Conservation (phyloP, 202 grass and related monocot genomes). For the Elaeis oleifera region DNA sequence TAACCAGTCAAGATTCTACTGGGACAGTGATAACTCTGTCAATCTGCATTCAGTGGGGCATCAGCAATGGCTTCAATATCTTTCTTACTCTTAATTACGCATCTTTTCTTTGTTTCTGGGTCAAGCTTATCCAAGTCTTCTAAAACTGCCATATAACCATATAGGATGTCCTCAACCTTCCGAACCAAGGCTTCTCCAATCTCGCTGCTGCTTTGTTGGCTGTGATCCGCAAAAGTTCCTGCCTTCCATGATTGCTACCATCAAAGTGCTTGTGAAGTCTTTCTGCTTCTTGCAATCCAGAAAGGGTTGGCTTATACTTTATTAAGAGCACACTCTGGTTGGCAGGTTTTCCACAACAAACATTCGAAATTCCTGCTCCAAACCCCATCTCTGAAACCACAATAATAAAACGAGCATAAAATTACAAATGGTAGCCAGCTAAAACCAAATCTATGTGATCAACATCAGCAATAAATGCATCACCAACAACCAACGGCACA, state of each 20-base stretch:
- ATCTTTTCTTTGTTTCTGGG: conserved; percentile 48
- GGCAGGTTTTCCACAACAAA: conserved; percentile 41
- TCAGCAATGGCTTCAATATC: conserved; percentile 45
- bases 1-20: no score
- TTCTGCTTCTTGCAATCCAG: conserved; percentile 79
- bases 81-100: conserved; percentile 62
- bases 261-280: conserved; percentile 42
- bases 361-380: conserved; percentile 36
- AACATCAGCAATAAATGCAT: neutral
- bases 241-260: conserved; percentile 49
- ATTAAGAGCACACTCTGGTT: conserved; percentile 48
- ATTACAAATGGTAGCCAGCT: neutral
- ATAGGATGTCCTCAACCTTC: conserved; percentile 44
- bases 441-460: neutral
- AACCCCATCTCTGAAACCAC: conserved; percentile 50
- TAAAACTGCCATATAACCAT: conserved; percentile 46
- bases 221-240: conserved; percentile 37
- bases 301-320: conserved; percentile 55
- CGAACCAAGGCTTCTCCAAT: conserved; percentile 21
- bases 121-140: conserved; percentile 66
- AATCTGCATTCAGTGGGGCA: conserved; percentile 31
- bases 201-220: conserved; percentile 10
- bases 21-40: no score
- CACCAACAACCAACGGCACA: no score
- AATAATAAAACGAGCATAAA: neutral